Evolutionary conservation across 2,329 filamentous ascomycete species (phyloP).

Genomic region (Daldinia sp.): DNA sequence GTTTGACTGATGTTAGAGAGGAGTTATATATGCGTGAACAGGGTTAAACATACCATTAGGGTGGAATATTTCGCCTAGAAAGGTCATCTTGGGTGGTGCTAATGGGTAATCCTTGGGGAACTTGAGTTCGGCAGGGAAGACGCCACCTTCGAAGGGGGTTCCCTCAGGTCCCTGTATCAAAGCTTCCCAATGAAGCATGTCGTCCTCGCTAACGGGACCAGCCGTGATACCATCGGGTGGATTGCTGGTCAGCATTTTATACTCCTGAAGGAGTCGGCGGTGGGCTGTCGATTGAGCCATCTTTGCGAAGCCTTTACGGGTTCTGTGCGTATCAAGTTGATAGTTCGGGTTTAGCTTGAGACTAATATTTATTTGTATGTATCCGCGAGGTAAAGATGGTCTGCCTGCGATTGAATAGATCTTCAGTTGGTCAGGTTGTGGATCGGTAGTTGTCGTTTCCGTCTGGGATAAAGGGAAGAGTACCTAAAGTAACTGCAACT

Average conservation of each 20-base stretch:
- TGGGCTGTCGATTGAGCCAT: conserved; percentile 72
- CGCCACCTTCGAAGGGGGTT: conserved; percentile 93
- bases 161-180: conserved; percentile 94
- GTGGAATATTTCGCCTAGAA: conserved; percentile 93
- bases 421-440: not conserved
- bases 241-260: conserved; percentile 91
- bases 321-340: not conserved
- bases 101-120: conserved; percentile 98
- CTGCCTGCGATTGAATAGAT: too few relatives aligned
- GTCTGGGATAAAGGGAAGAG: not conserved
- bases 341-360: not conserved
- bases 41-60: conserved; percentile 75
- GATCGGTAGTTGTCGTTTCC: not conserved
- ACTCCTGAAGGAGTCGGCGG: conserved; percentile 92
- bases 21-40: too few relatives aligned
- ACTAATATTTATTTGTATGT: not conserved
- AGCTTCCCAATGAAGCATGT: conserved; percentile 96
- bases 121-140: conserved; percentile 93
- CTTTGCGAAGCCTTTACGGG: conserved; percentile 6
- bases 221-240: conserved; percentile 98
- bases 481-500: not conserved
- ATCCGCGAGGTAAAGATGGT: not conserved
- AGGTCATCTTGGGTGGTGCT: conserved; percentile 94
- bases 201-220: conserved; percentile 90
- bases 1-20: conserved; percentile 4